Percentiles rank a stretch among this genome's conserved stretches.
These are phyloP conservation scores for Prunus kanzakura DNA, from an alignment of 306 rosid genomes.

Conservation along the genomic window DNA sequence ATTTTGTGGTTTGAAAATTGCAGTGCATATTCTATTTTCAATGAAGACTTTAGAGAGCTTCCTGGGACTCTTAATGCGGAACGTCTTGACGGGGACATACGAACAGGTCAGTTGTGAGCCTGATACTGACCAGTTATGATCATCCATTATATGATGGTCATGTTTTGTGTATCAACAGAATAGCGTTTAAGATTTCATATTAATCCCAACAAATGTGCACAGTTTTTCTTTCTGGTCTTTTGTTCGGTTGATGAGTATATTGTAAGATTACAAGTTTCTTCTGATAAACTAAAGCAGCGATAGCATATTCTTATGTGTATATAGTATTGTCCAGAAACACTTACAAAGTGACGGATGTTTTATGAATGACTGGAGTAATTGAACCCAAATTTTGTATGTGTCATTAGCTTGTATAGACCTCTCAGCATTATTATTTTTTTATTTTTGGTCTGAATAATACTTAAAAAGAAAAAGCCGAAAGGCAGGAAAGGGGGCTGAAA, in stretches of 20 bases:
- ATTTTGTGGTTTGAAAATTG: constrained; percentile 15
- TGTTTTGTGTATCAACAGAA: background rate
- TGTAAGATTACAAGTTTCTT: background rate
- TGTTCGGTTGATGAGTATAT: background rate
- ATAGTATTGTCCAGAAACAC: constrained; percentile 2
- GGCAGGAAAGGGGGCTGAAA: no score
- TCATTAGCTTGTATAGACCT: no score
- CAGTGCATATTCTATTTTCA: constrained; percentile 96
- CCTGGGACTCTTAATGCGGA: constrained; percentile 91
- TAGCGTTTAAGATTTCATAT: background rate
- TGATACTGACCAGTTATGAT: background rate
- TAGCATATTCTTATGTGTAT: constrained; percentile 1
- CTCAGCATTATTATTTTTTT: no score
- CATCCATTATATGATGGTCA: constrained; percentile 1
- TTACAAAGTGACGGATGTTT: background rate
- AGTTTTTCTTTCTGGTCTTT: background rate
- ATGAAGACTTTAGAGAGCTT: constrained; percentile 93
- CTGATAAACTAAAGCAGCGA: background rate
- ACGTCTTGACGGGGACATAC: constrained; percentile 74
- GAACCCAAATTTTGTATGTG: background rate
- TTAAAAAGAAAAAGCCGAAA: no score
- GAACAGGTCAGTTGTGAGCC: constrained; percentile 84
- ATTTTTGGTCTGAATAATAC: no score
- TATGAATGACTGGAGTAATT: background rate
- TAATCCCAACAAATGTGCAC: background rate